These are phyloP conservation scores for Gnaphalium uliginosum DNA, from an alignment of 129 eudicot genomes.

Conservation along the genomic window DNA sequence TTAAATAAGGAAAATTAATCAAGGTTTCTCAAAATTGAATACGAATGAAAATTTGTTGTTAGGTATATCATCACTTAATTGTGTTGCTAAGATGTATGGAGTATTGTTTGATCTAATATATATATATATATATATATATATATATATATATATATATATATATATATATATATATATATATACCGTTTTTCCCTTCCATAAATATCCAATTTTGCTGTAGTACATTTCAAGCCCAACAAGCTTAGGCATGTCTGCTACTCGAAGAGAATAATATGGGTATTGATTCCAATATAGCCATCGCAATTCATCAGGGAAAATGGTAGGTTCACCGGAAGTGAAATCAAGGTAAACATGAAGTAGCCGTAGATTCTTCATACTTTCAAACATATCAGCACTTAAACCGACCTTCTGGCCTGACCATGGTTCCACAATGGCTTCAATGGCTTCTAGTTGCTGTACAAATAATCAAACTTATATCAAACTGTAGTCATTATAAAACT, in stretches of 20 bases:
- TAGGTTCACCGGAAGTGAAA: not conserved
- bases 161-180: too few relatives aligned
- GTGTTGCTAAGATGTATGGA: not conserved
- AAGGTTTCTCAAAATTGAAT: not conserved
- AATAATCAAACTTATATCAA: not conserved
- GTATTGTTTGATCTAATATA: not conserved
- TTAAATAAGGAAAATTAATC: not conserved
- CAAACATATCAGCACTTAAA: not conserved
- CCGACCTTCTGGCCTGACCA: not conserved
- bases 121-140: too few relatives aligned
- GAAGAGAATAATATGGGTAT: not conserved
- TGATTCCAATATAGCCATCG: not conserved
- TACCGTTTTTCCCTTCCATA: conserved; percentile 9
- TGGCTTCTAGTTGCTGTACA: not conserved
- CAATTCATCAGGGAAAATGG: not conserved
- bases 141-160: too few relatives aligned
- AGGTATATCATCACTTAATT: not conserved
- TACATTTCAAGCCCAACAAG: conserved; percentile 6
- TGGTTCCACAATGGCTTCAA: conserved; percentile 6
- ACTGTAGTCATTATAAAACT: not conserved
- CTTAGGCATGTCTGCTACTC: not conserved
- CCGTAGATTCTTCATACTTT: not conserved
- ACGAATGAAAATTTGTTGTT: not conserved
- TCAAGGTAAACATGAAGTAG: not conserved
- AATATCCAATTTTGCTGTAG: not conserved